Base-by-base conservation (phyloP, 768 basidiomycete species). In the Cystobasidium onofrii region DNA sequence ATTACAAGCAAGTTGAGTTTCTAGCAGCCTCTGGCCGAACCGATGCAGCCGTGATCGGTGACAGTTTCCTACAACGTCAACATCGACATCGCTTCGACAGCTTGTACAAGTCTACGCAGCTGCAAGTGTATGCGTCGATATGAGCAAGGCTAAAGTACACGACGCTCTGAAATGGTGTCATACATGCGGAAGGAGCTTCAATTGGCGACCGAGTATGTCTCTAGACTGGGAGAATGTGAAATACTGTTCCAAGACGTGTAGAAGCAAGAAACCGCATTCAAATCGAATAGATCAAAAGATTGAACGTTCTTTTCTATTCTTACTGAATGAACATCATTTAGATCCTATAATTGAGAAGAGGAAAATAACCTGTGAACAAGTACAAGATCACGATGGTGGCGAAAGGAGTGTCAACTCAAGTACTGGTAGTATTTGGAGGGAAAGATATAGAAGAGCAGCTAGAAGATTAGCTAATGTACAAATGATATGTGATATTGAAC, bases 121-220 rank as follows among this genome's bases (percentile, higher is more conserved):
- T 18, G 7, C 18, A 43, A 43, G 41, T 7, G 18, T 9, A 43
- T 9, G 41, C 41, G 7, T 43, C 41, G 18, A 50, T 15, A 50
- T 50, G 46, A 50, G 46, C 46, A 50, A 50, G 46, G 20, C 9
- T 20, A 50, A 50, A 50, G 46, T 12, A 60, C 57, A 60, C 10
- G 57, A 60, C 6, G 57, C 25, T 29, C 6, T 60, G 33, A 60
- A 20, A 60, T 60, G 57, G 57, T 60, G 57, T 29, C 57, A 60
- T 60, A 60, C 57, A 1, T 60, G 57, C 57, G 57, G 57, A 34
- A 60, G 57, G 20, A 60, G 57, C 57, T 60, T 60, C 57, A 60
- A 60, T 23, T 60, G 57, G 57, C 57, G 57, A 29, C 57, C 57
- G 31, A 60, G 57, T 27, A 60, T 60, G 57, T 25, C 57, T 27